phyloP scores from a whole-genome alignment of 345 rosid genomes.

The Camelina neglecta region DNA sequence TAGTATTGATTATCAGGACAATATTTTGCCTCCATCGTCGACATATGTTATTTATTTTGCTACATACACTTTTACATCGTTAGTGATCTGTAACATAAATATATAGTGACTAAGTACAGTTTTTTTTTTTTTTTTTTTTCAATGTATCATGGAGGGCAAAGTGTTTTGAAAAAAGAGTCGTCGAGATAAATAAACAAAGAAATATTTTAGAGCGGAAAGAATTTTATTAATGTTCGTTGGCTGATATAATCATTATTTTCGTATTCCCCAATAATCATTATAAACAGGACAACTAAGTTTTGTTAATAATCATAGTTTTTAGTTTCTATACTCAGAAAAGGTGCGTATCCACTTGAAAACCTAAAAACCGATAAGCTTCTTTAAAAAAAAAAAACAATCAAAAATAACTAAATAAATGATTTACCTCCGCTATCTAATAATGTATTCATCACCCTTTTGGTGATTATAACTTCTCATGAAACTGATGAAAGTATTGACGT shows the following conservation, averaged over 20 bases:
- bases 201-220: too few species aligned
- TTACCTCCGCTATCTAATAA: background rate
- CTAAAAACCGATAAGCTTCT: too few species aligned
- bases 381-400: too few species aligned
- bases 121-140: background rate
- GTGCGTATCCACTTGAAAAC: background rate
- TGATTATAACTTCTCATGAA: background rate
- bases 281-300: too few species aligned
- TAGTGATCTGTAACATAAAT: slow-evolving; percentile 10
- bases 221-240: too few species aligned
- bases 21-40: background rate
- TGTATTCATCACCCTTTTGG: background rate
- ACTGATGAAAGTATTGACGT: background rate
- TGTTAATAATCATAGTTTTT: background rate
- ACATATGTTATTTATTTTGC: background rate
- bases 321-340: background rate
- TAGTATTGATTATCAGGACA: background rate
- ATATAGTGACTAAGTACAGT: background rate
- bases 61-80: background rate
- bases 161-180: background rate
- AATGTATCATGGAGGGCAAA: background rate
- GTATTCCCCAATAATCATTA: background rate
- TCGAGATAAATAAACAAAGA: background rate
- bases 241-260: background rate
- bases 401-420: too few species aligned